A percentile compares a stretch with the other conserved stretches of the same genome.
Evolutionary conservation across 139 green algal species (phyloP).

Genomic region (Pleodorina starrii): DNA sequence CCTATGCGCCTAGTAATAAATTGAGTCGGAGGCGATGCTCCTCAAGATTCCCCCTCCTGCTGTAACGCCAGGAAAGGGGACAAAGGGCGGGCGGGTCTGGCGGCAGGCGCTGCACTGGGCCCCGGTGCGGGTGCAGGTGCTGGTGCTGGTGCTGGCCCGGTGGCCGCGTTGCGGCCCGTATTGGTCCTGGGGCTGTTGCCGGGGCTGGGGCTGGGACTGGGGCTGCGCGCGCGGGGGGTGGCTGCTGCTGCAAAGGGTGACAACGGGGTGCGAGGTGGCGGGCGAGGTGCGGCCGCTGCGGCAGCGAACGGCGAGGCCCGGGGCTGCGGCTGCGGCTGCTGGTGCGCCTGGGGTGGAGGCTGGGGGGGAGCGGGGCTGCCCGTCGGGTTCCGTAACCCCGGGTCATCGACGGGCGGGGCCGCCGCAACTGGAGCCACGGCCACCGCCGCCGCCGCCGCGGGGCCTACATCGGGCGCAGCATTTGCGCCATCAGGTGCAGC

Average conservation of each 20-base stretch:
- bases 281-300: background rate
- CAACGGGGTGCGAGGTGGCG: background rate
- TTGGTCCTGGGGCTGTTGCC: background rate
- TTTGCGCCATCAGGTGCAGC: no score
- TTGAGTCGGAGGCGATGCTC: no score
- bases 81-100: background rate
- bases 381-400: no score
- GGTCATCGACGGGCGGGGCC: no score
- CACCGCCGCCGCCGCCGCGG: no score
- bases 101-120: background rate
- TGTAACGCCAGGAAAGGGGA: background rate
- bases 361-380: background rate
- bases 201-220: background rate
- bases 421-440: no score
- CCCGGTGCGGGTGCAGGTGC: background rate
- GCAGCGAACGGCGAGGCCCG: background rate
- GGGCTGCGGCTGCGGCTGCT: background rate
- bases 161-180: no score
- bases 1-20: no score
- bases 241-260: background rate
- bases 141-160: no score
- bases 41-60: background rate
- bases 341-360: background rate
- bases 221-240: background rate
- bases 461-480: no score